Evolutionary conservation across 2,329 filamentous ascomycete species (phyloP), one percentile per base, ranked within the genome.

Genomic region (Cryphonectria carpinicola): DNA sequence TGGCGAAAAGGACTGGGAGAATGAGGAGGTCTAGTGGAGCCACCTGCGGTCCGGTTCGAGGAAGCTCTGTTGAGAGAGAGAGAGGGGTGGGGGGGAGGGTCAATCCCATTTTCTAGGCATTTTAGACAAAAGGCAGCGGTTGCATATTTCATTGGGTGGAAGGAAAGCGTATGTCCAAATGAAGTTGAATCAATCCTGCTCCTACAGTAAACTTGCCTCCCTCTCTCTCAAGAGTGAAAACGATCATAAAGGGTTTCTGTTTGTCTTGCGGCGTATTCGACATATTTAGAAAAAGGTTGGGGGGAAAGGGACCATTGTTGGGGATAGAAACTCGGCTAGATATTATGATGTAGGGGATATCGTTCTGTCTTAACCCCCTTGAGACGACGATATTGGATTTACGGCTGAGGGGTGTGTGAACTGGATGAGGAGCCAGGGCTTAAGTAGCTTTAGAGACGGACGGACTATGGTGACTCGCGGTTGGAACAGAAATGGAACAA

Each of bases 1-100:
- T 80, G 84, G 82, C 58, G 88, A 90, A 76, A 85, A 88, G 79
- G 89, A 91, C 77, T 91, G 89, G 88, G 89, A 90, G 79, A 89
- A 90, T 75, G 89, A 91, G 77, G 88, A 90, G 77, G 84, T 87
- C 25, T 87, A 71, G 69, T 39, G 39, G 62, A 56, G n/a, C 49
- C 32, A 35, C 22, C 49, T 41, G 56, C 61, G 22, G 14, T 32
- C 54, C 25, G 22, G 46, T 14, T 25, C 60, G 39, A 60, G 69
- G 61, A 62, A n/a, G 49, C 49, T 71, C 32, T 73, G 56, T 62
- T 69, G 61, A 72, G 37, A 37, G 37, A 32, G 32, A 32, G 32
- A 32, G 32, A 32, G 37, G 28, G 2, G 28, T 1, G 2, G 28
- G 28, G 28, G 28, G 28, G 28, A 2, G 25, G 39, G 58, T 6